Evolutionary conservation across 305 asterid species (phyloP).

Genomic region (Vinca major): DNA sequence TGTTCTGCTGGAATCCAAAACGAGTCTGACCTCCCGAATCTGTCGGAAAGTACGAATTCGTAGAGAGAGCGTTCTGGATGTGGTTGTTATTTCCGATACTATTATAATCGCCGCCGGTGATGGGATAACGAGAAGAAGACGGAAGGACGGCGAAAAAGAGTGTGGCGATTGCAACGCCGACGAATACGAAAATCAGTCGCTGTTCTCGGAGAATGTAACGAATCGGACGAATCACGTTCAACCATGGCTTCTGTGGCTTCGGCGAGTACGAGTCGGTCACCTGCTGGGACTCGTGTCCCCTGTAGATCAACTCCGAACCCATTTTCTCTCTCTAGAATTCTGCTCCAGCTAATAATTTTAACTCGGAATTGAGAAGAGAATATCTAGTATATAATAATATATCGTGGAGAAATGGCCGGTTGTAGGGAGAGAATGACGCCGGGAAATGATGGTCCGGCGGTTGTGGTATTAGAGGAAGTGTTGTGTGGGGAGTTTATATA

Average conservation of each 20-base stretch:
- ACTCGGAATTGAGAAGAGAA: too few species aligned
- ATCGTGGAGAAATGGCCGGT: too few species aligned
- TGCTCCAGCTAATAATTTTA: too few species aligned
- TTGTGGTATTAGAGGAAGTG: too few species aligned
- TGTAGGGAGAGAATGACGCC: too few species aligned
- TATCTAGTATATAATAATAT: too few species aligned
- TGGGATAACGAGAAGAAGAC: constrained; percentile 20
- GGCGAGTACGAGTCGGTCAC: constrained; percentile 55
- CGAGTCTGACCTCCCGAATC: constrained; percentile 23
- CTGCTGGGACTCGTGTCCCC: constrained; percentile 66
- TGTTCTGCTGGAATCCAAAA: constrained; percentile 18
- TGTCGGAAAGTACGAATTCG: neutral
- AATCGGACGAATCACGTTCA: constrained; percentile 49
- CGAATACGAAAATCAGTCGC: constrained; percentile 62
- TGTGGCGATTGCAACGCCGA: constrained; percentile 77
- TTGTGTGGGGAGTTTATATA: too few species aligned
- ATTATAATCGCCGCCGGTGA: neutral
- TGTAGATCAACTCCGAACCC: constrained; percentile 73
- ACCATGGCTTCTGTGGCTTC: constrained; percentile 69
- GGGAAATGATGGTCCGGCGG: too few species aligned
- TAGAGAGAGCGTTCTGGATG: constrained; percentile 11
- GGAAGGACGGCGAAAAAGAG: constrained; percentile 41
- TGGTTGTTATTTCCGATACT: neutral
- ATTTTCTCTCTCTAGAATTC: constrained; percentile 14
- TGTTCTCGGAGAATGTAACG: constrained; percentile 81